Evolutionary conservation across 352 stramenopile species (phyloP), one percentile per base, ranked within the genome.

Genomic region (Pythium apleroticum): DNA sequence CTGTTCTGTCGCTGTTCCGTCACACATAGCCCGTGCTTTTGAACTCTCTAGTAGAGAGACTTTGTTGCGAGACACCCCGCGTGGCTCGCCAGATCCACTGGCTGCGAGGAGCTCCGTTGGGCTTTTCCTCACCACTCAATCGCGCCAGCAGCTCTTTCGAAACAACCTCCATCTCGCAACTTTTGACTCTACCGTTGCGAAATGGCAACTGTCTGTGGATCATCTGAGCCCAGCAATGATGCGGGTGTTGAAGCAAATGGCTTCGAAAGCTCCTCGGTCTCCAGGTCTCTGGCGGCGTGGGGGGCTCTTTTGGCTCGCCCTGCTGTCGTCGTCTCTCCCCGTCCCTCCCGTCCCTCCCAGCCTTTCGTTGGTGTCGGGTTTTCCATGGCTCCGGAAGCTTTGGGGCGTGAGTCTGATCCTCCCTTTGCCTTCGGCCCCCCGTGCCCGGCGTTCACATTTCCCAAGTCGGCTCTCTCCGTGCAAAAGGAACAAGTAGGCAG

Each of bases 391-490:
- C n/a, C n/a, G 28, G 30, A 1, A 33, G 30, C 31, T 56, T 46
- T 54, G 24, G 28, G 6, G n/a, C 22, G 22, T 28, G 49, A 22
- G 14, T 58, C 52, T 49, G 41, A 49, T 49, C 52, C 27, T 45
- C 52, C 52, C 11, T 14, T n/a, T n/a, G n/a, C n/a, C n/a, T n/a
- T n/a, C n/a, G n/a, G n/a, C 50, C 9, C 35, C 31, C 14, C 56
- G 20, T 39, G 30, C 25, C 49, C 24, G 43, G 49, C 19, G 50
- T 61, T 68, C 58, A 64, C 72, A 78, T 76, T 78, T 76, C 69
- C 72, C 72, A 78, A 75, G 60, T 69, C 65, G 57, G 72, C 68
- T 72, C 53, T 61, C 46, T 52, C 50, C 64, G 46, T 49, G 73
- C 65, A 59, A 64, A 55, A 65, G 55, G 55, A 75, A 48, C 17